Percentiles rank a stretch among this genome's conserved stretches.
Conservation (phyloP, 768 basidiomycete species). For the Suillus alpinus region DNA sequence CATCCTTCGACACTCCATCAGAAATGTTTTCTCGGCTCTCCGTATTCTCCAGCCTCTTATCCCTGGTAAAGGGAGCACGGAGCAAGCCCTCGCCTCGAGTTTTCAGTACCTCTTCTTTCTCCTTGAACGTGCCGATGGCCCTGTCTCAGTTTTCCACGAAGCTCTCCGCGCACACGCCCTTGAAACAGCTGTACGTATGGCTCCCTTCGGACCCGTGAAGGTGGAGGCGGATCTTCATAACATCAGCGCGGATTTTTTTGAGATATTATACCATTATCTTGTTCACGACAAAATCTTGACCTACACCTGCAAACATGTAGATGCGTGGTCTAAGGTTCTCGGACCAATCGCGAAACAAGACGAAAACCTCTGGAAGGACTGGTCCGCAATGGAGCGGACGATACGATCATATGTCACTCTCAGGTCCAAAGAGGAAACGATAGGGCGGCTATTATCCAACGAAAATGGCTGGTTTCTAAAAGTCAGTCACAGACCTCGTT, state of each 20-base stretch:
- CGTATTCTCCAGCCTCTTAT: neutral
- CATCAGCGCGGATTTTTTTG: neutral
- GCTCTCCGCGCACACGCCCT: neutral
- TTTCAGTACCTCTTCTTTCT: neutral
- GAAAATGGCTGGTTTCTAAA: neutral
- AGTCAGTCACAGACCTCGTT: neutral
- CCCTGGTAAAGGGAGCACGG: neutral
- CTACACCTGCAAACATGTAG: neutral
- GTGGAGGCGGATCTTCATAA: neutral
- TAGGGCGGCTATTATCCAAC: neutral
- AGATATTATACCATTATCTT: neutral
- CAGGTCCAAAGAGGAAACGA: neutral
- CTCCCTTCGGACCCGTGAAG: neutral
- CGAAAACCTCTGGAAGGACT: neutral
- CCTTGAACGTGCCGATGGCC: neutral
- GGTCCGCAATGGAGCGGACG: neutral
- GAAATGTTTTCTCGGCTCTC: neutral
- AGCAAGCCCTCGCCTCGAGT: neutral
- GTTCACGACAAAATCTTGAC: constrained; percentile 1
- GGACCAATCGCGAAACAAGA: neutral
- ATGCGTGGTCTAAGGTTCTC: neutral
- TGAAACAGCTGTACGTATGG: neutral
- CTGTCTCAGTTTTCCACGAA: neutral
- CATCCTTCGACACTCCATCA: neutral
- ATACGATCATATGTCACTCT: neutral